phyloP scores from a whole-genome alignment of 441 rosid species.

The Bocquillonia castaneifolia region DNA sequence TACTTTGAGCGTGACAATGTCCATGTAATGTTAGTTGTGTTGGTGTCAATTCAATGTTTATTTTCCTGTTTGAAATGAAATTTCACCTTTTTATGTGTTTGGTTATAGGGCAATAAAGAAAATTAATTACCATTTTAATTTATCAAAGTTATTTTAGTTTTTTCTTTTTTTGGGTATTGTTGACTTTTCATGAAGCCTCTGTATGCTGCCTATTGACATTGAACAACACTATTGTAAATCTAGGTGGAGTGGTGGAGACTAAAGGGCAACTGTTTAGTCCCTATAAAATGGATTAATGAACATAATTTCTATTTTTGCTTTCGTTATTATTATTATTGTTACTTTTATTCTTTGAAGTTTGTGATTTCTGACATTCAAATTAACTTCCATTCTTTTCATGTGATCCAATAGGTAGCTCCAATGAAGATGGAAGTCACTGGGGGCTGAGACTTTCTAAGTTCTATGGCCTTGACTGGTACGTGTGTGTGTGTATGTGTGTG shows the following conservation, averaged over 20 bases:
- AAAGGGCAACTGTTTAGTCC: not conserved
- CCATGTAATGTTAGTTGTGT: conserved; percentile 11
- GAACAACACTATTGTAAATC: not conserved
- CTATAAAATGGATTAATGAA: conserved; percentile 3
- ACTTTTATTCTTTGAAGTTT: not conserved
- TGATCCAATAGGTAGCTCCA: conserved; percentile 17
- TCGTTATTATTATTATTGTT: conserved; percentile 12
- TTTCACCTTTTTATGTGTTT: not conserved
- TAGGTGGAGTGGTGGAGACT: not conserved
- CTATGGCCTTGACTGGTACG: conserved; percentile 55
- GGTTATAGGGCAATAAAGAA: not conserved
- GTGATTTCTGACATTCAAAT: conserved; percentile 11
- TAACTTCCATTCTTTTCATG: conserved; percentile 6
- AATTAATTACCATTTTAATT: not conserved
- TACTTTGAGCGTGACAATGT: not conserved
- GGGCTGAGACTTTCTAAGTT: conserved; percentile 48
- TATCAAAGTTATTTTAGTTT: not conserved
- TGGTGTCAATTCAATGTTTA: conserved; percentile 11
- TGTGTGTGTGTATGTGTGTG: not conserved
- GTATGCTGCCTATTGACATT: not conserved
- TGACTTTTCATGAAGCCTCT: not conserved
- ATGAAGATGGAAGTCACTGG: conserved; percentile 61
- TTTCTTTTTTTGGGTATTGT: not conserved
- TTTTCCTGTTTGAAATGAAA: not conserved
- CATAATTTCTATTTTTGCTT: conserved; percentile 10